Percentiles rank a stretch among this genome's conserved stretches.
These are phyloP conservation scores for Platanthera zijinensis DNA, from an alignment of 106 monocot species.

Conservation along the genomic window DNA sequence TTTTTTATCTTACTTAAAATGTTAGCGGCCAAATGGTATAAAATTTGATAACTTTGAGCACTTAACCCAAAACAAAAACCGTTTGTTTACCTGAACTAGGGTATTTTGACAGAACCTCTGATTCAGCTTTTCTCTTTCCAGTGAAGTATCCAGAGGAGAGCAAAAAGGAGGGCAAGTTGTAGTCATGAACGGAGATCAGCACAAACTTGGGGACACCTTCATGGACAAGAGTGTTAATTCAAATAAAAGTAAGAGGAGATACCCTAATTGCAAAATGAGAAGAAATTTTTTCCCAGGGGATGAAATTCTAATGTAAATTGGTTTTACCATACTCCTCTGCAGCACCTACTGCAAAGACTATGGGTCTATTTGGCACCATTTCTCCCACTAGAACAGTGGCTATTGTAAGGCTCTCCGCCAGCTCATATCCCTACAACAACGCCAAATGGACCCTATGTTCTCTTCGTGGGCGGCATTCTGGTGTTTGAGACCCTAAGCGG, in stretches of 20 bases:
- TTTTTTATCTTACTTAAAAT: too few relatives aligned
- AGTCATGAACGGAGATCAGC: conserved; percentile 82
- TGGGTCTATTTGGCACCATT: too few relatives aligned
- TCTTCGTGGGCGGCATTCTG: too few relatives aligned
- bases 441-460: too few relatives aligned
- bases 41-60: too few relatives aligned
- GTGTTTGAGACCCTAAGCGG: too few relatives aligned
- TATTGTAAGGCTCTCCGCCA: too few relatives aligned
- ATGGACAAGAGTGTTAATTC: conserved; percentile 1
- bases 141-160: conserved; percentile 73
- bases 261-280: neutral
- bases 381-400: too few relatives aligned
- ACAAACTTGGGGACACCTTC: conserved; percentile 81
- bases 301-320: neutral
- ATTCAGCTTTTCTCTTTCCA: conserved; percentile 82
- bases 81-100: conserved; percentile 54
- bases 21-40: too few relatives aligned
- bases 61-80: neutral
- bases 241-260: neutral
- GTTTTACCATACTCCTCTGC: too few relatives aligned
- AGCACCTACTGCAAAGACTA: too few relatives aligned
- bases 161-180: conserved; percentile 69
- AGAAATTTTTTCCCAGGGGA: neutral
- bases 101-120: conserved; percentile 79
- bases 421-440: too few relatives aligned